Evolutionary conservation across 306 rosid species (phyloP), one percentile per base, ranked within the genome.

Genomic region (Abrus precatorius): DNA sequence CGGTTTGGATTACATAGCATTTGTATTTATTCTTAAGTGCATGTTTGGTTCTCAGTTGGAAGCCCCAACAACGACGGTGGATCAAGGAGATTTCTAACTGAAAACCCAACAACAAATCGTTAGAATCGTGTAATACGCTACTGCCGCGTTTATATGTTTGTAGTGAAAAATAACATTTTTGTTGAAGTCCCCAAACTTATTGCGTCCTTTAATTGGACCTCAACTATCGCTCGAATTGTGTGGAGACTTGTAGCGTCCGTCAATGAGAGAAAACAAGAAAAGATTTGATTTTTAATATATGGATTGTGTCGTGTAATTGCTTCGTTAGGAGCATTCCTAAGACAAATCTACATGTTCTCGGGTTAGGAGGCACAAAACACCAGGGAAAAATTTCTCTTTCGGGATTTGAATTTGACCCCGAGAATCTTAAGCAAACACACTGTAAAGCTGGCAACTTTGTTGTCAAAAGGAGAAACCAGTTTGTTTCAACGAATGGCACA

Each of bases 1-100:
- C 44, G 6, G 6, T 12, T 59, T 71, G 61, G 44, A 79, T 69
- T 40, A 62, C 14, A 38, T 11, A 50, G 40, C 73, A 50, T 36
- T 64, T 77, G 72, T 32, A 47, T 76, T 40, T 66, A 66, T 63
- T 59, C 33, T 61, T 10, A 32, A 36, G 32, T 10, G 43, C 67
- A 33, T 62, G 44, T 13, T 61, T 63, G 48, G 30, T 13, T 63
- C 36, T 63, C 28, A 36, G 6, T 6, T 62, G 29, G 47, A 62
- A 9, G 9, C 20, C 14, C 12, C 7, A 20, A 20, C 20, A 20
- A 20, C 20, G 20, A 20, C 0, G 20, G 20, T 20, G 20, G 20
- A 20, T 20, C 20, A 20, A 20, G 48, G 70, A 38, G 48, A 36
- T 14, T 20, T 7, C 33, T 14, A 40, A 40, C 33, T 6, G 27